These are phyloP conservation scores for Bjerkandera adusta DNA, from an alignment of 1,284 basidiomycete genomes.

Conservation along the genomic window DNA sequence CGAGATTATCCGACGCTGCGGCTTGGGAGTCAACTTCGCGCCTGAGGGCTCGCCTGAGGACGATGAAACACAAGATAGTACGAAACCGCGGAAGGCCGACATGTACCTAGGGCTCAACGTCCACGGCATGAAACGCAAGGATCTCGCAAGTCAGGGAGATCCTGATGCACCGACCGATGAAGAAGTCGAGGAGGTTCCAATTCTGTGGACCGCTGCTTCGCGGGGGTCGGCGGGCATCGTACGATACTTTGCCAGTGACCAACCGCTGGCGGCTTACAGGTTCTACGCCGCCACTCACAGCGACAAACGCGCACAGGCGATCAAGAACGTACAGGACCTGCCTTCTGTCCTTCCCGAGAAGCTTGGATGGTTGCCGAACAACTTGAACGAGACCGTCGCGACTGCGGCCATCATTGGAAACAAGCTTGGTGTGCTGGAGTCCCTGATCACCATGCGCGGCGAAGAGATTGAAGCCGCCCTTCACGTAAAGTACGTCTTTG, in stretches of 20 bases:
- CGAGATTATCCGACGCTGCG: slow-evolving; percentile 50
- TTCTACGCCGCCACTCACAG: slow-evolving; percentile 43
- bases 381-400: slow-evolving; percentile 48
- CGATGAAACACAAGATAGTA: slow-evolving; percentile 2
- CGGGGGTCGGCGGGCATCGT: slow-evolving; percentile 34
- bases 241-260: slow-evolving; percentile 40
- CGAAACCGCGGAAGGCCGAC: slow-evolving; percentile 36
- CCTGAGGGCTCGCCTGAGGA: not conserved
- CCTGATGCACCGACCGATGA: slow-evolving; percentile 34
- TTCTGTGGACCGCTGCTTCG: slow-evolving; percentile 44
- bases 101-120: slow-evolving; percentile 56
- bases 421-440: slow-evolving; percentile 37
- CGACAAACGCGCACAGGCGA: slow-evolving; percentile 36
- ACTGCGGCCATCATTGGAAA: slow-evolving; percentile 37
- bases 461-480: slow-evolving; percentile 38
- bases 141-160: slow-evolving; percentile 47
- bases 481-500: slow-evolving; percentile 36
- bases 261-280: slow-evolving; percentile 34
- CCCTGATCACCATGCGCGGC: slow-evolving; percentile 39
- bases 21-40: slow-evolving; percentile 39
- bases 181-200: slow-evolving; percentile 21
- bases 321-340: slow-evolving; percentile 37
- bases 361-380: slow-evolving; percentile 46
- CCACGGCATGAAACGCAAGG: slow-evolving; percentile 57
- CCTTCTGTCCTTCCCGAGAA: slow-evolving; percentile 39